A percentile compares a stretch with the other conserved stretches of the same genome.
Evolutionary conservation across 257 asterid genomes (phyloP).

Genomic region (Ajuga chamaepitys): DNA sequence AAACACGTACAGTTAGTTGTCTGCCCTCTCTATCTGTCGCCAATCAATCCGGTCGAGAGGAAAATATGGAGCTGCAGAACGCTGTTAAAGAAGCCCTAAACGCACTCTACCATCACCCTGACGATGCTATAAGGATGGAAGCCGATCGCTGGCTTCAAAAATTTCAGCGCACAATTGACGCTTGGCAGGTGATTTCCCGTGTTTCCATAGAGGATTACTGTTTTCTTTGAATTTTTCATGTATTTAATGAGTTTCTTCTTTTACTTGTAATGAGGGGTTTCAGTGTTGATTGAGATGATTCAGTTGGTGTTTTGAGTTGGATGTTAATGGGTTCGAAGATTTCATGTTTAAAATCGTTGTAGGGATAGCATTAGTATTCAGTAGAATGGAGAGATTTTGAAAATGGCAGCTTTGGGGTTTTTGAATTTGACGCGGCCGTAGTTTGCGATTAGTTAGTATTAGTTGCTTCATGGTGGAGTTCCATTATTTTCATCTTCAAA

Average conservation of each 20-base stretch:
- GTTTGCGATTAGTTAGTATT: conserved; percentile 4
- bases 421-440: conserved; percentile 2
- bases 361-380: conserved; percentile 4
- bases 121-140: conserved; percentile 86
- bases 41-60: conserved; percentile 13
- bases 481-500: not conserved
- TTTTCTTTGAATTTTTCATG: not conserved
- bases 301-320: conserved; percentile 8
- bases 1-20: not conserved
- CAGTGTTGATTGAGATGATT: conserved; percentile 4
- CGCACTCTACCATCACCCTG: conserved; percentile 93
- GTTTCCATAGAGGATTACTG: not conserved
- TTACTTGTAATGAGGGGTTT: conserved; percentile 18
- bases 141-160: conserved; percentile 99
- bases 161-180: conserved; percentile 91
- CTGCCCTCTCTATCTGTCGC: conserved; percentile 7
- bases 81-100: conserved; percentile 98
- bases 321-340: not conserved
- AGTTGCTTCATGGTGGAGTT: conserved; percentile 1
- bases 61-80: conserved; percentile 85
- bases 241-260: conserved; percentile 8
- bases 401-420: conserved; percentile 1
- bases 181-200: conserved; percentile 79
- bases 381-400: conserved; percentile 10
- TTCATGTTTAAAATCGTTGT: not conserved